phyloP scores from a whole-genome alignment of 1,284 basidiomycete species.

The Singerocomus inundabilis region DNA sequence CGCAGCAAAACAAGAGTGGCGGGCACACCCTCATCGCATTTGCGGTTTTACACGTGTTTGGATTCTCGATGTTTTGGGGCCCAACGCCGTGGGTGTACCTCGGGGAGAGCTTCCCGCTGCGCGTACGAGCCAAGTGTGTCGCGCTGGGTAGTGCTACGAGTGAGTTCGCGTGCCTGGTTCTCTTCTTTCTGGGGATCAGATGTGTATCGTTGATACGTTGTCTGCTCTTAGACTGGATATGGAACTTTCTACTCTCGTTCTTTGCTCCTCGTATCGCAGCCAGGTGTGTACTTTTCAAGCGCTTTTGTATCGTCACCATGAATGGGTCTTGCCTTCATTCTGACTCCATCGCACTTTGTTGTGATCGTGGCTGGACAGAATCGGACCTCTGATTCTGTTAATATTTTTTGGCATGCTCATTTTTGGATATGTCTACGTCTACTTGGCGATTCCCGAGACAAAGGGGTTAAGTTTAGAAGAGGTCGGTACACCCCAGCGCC shows the following conservation, averaged over 20 bases:
- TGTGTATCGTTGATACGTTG: neutral
- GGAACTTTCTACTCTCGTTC: conserved; percentile 60
- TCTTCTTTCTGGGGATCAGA: neutral
- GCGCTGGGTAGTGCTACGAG: conserved; percentile 55
- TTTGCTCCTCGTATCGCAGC: conserved; percentile 53
- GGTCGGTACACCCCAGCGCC: conserved; percentile 4
- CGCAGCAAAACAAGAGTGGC: conserved; percentile 43
- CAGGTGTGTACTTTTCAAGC: conserved; percentile 20
- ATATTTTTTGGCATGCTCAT: conserved; percentile 77
- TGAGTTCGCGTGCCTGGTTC: conserved; percentile 24
- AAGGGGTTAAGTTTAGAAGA: conserved; percentile 29
- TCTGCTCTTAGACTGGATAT: conserved; percentile 43
- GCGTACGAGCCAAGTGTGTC: conserved; percentile 59
- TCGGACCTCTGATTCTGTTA: conserved; percentile 72
- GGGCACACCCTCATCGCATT: conserved; percentile 56
- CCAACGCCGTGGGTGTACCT: conserved; percentile 59
- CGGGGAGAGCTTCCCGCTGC: conserved; percentile 60
- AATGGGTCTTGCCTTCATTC: neutral
- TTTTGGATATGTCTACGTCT: conserved; percentile 61
- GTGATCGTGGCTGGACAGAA: conserved; percentile 34
- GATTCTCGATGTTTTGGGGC: conserved; percentile 57
- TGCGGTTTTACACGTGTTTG: conserved; percentile 57
- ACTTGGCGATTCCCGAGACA: conserved; percentile 32
- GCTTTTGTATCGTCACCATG: neutral
- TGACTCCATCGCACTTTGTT: neutral